Evolutionary conservation across 148 eudicot genomes (phyloP).

Genomic region (Camellia japonica): DNA sequence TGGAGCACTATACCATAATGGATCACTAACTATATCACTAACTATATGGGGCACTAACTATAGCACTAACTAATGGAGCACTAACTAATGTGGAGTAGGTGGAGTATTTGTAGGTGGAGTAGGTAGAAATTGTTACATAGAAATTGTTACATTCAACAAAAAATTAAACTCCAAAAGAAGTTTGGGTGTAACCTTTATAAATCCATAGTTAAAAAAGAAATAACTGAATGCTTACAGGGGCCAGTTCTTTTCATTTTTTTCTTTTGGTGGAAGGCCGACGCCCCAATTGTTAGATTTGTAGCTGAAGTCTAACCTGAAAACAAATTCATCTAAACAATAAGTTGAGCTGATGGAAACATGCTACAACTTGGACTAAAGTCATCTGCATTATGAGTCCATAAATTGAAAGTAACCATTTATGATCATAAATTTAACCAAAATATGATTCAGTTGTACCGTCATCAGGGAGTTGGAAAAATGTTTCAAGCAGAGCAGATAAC

Average conservation of each 20-base stretch:
- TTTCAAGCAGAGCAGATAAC: not conserved
- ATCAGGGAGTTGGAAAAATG: not conserved
- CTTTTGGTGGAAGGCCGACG: constrained; percentile 92
- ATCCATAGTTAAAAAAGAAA: constrained; percentile 3
- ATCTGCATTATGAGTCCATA: not conserved
- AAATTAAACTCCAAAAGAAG: constrained; percentile 8
- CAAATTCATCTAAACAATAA: not conserved
- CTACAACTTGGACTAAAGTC: not conserved
- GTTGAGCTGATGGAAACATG: not conserved
- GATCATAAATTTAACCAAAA: not conserved
- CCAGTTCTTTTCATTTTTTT: constrained; percentile 78
- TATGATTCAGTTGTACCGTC: not conserved
- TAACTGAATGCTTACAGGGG: constrained; percentile 58
- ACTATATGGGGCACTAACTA: too few species aligned
- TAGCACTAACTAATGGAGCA: too few species aligned
- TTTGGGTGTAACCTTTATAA: not conserved
- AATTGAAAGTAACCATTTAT: not conserved
- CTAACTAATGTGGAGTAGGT: too few species aligned
- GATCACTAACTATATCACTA: too few species aligned
- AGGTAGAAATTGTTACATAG: too few species aligned
- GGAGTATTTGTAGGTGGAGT: too few species aligned
- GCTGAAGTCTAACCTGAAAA: constrained; percentile 84
- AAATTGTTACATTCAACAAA: too few species aligned
- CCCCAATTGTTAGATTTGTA: constrained; percentile 92
- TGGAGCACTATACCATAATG: too few species aligned